These are phyloP conservation scores for Diplodia intermedia DNA, from an alignment of 2,329 filamentous ascomycete species.

Conservation along the genomic window DNA sequence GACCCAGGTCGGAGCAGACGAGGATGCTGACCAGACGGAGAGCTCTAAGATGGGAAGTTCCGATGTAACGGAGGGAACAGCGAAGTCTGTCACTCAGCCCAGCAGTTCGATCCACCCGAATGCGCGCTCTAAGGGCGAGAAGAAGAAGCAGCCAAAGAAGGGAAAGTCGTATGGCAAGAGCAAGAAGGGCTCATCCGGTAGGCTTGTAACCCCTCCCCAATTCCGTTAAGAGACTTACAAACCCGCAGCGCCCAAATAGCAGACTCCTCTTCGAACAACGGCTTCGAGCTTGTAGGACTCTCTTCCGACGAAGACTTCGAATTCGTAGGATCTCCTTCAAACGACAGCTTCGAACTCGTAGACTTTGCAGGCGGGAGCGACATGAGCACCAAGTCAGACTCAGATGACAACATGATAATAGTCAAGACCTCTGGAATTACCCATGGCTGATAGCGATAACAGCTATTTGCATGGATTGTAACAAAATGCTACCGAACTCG, in stretches of 20 bases:
- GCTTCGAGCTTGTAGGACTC: too few relatives aligned
- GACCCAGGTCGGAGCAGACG: neutral
- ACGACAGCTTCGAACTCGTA: neutral
- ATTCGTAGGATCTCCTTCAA: too few relatives aligned
- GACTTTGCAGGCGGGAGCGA: neutral
- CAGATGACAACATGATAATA: neutral
- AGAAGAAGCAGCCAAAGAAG: constrained; percentile 24
- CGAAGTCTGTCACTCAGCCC: neutral
- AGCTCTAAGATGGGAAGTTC: neutral
- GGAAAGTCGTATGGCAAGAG: constrained; percentile 27
- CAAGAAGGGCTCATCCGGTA: constrained; percentile 7
- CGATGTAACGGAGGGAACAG: neutral
- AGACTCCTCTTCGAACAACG: neutral
- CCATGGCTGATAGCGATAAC: neutral
- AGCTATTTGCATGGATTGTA: neutral
- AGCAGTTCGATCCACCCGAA: constrained; percentile 20
- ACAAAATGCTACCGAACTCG: neutral
- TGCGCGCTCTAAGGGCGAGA: constrained; percentile 21
- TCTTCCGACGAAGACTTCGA: too few relatives aligned
- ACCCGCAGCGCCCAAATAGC: neutral
- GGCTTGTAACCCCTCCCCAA: neutral
- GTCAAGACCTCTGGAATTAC: neutral
- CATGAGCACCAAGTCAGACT: neutral
- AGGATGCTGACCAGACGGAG: neutral
- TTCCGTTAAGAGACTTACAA: neutral